A percentile compares a stretch with the other conserved stretches of the same genome.
Conservation (phyloP, 2,329 filamentous ascomycete species). For the Fusarium austroafricanum region DNA sequence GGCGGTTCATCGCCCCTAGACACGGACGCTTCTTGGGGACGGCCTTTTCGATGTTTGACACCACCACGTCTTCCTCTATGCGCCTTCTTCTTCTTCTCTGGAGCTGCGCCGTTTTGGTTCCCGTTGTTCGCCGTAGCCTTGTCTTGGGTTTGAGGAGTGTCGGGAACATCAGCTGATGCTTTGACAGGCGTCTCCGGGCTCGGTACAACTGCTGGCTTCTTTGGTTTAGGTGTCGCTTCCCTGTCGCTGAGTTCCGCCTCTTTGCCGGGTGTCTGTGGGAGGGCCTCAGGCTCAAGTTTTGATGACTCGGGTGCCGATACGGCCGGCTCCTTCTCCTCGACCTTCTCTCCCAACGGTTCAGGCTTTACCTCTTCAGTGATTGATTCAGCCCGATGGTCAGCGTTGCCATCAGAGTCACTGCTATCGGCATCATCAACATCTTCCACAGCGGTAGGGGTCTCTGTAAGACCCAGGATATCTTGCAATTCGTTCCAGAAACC, state of each 20-base stretch:
- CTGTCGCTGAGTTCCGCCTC: slow-evolving; percentile 27
- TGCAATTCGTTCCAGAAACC: slow-evolving; percentile 47
- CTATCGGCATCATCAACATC: slow-evolving; percentile 28
- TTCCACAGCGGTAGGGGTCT: not conserved
- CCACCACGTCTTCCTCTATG: slow-evolving; percentile 79
- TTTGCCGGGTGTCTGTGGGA: slow-evolving; percentile 4
- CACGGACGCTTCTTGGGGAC: slow-evolving; percentile 64
- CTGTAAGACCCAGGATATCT: slow-evolving; percentile 15
- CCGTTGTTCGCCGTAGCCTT: not conserved
- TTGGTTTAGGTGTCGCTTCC: slow-evolving; percentile 31
- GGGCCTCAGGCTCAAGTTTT: slow-evolving; percentile 5
- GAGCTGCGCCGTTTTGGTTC: slow-evolving; percentile 26
- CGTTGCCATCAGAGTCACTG: slow-evolving; percentile 34
- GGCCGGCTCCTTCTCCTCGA: slow-evolving; percentile 18
- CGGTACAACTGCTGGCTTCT: not conserved
- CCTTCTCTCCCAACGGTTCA: not conserved
- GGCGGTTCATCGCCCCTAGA: slow-evolving; percentile 60
- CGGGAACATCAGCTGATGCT: not conserved
- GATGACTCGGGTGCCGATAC: slow-evolving; percentile 16
- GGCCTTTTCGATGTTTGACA: slow-evolving; percentile 71
- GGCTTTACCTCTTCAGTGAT: not conserved
- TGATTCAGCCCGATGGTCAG: not conserved
- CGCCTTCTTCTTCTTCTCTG: slow-evolving; percentile 73
- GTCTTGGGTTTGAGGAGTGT: not conserved
- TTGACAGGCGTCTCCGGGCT: slow-evolving; percentile 2